Conservation (phyloP, 805 yeast genomes). For the Cyberlindnera bimundalis region DNA sequence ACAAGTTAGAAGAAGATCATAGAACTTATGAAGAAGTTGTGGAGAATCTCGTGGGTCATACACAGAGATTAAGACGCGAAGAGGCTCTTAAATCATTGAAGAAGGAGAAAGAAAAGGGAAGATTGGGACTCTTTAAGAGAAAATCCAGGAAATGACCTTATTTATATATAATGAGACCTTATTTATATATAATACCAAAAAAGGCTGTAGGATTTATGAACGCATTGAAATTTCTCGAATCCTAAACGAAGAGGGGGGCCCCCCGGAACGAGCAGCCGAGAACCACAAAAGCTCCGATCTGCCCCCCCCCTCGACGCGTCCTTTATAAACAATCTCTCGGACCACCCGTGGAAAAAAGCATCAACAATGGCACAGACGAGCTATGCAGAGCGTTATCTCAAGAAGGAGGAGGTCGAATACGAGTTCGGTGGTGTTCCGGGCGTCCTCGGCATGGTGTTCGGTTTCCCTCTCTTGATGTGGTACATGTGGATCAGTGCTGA, state of each 20-base stretch:
- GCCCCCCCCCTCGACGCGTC: too few relatives aligned
- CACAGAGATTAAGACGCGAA: slow-evolving; percentile 69
- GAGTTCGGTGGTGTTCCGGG: slow-evolving; percentile 96
- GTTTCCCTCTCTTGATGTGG: slow-evolving; percentile 92
- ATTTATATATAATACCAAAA: too few relatives aligned
- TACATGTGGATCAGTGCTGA: slow-evolving; percentile 93
- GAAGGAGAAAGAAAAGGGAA: slow-evolving; percentile 27
- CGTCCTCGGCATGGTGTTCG: slow-evolving; percentile 84
- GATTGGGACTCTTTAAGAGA: slow-evolving; percentile 16
- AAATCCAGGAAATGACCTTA: slow-evolving; percentile 6
- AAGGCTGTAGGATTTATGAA: too few relatives aligned
- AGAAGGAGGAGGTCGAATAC: slow-evolving; percentile 58
- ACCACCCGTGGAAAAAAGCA: too few relatives aligned
- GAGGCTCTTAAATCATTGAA: slow-evolving; percentile 36
- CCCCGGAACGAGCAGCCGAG: too few relatives aligned
- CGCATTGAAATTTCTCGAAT: too few relatives aligned
- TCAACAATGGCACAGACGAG: not conserved
- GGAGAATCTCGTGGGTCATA: slow-evolving; percentile 85
- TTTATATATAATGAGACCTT: too few relatives aligned
- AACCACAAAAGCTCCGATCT: too few relatives aligned
- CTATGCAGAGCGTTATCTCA: slow-evolving; percentile 27
- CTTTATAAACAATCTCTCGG: too few relatives aligned
- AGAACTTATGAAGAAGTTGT: slow-evolving; percentile 81
- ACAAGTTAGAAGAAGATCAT: slow-evolving; percentile 57
- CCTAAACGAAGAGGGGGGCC: too few relatives aligned